Evolutionary conservation across 2,329 filamentous ascomycete species (phyloP), one percentile per base, ranked within the genome.

Genomic region (Paraconiothyrium brasiliense): DNA sequence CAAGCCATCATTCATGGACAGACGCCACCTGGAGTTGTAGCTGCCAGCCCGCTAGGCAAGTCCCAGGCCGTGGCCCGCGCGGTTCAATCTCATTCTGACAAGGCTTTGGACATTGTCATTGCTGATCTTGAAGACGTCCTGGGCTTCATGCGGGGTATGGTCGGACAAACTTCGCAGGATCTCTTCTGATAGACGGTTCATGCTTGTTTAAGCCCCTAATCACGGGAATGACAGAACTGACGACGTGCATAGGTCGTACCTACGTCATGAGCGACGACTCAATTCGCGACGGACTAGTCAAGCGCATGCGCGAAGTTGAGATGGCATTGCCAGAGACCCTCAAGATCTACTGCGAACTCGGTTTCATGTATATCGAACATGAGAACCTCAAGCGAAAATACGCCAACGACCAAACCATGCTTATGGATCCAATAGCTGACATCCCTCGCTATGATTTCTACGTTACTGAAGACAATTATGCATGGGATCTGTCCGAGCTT

Each of bases 391-490:
- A 69, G 10, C 71, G 67, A n/a, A 73, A 68, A 24, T 79, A 79
- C 57, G 69, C 67, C 47, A 79, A 80, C 54, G 64, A 67, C 8
- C 72, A 76, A 41, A 79, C 77, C 2, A 78, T 80, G 20, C 62
- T 72, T 3, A 69, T 67, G 8, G 73, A 78, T 39, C 55, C 63
- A 8, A 59, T 79, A 16, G 72, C 68, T 44, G 71, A 74, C 16
- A 79, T 80, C 8, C 68, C 71, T 8, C 65, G 77, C 43, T 66
- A 67, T 14, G 73, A 77, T 24, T 78, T 80, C 60, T 76, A 72
- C 43, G 75, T 74, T 34, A 79, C 76, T 0, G 77, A 79, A 39
- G 78, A 80, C 59, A 76, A 76, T n/a, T 80, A 78, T 57, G 78
- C 77, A 8, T 80, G 78, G 78, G 75, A 79, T 46, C 71, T 78